phyloP scores from a whole-genome alignment of 305 asterid species.

The Withania somnifera region DNA sequence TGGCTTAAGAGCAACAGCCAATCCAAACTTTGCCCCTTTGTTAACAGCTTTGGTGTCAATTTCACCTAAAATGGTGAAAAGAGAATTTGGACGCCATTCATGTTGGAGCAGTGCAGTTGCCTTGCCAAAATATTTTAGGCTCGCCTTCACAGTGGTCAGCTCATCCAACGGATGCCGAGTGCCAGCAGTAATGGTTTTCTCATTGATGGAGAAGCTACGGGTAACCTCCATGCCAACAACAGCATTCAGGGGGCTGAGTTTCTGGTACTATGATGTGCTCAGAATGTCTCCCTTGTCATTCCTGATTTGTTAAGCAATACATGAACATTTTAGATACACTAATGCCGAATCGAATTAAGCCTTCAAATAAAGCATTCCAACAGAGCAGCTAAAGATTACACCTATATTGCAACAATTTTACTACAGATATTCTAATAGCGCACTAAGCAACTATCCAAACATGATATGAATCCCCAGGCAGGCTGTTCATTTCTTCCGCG shows the following conservation, averaged over 20 bases:
- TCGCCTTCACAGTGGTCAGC: slow-evolving; percentile 56
- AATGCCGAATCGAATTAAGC: too few species aligned
- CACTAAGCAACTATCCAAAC: too few species aligned
- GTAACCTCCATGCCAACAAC: slow-evolving; percentile 81
- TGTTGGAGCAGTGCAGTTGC: slow-evolving; percentile 71
- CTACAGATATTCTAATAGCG: too few species aligned
- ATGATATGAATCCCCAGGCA: too few species aligned
- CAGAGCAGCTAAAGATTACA: too few species aligned
- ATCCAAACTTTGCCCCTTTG: slow-evolving; percentile 74
- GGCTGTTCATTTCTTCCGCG: too few species aligned
- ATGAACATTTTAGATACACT: too few species aligned
- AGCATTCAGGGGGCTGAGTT: slow-evolving; percentile 50
- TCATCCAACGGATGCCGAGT: slow-evolving; percentile 68
- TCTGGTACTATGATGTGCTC: slow-evolving; percentile 78
- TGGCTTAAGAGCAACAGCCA: slow-evolving; percentile 85
- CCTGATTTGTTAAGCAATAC: slow-evolving; percentile 21
- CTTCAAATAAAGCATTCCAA: too few species aligned
- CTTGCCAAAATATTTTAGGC: slow-evolving; percentile 63
- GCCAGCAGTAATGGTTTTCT: slow-evolving; percentile 64
- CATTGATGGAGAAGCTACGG: slow-evolving; percentile 63
- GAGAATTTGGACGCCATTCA: slow-evolving; percentile 84
- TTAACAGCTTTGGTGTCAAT: slow-evolving; percentile 73
- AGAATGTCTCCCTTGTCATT: slow-evolving; percentile 69
- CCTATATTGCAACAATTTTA: too few species aligned
- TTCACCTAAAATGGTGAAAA: slow-evolving; percentile 60